These are phyloP conservation scores for Dactylis glomerata DNA, from an alignment of 176 grass and related monocot genomes.

Conservation along the genomic window DNA sequence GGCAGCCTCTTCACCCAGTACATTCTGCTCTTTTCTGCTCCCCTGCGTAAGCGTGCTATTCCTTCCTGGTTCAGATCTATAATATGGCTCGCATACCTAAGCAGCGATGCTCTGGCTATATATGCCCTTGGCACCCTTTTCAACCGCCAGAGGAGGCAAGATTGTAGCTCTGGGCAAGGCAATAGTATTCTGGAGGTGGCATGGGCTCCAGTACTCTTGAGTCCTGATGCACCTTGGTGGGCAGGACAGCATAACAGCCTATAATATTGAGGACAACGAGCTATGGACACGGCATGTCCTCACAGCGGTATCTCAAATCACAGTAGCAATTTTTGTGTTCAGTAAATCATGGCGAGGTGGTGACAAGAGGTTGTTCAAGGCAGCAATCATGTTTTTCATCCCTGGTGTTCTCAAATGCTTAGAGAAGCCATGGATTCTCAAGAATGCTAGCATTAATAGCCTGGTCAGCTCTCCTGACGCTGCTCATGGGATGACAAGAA, in stretches of 20 bases:
- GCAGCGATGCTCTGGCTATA: not conserved
- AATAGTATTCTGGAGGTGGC: not conserved
- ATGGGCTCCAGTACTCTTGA: not conserved
- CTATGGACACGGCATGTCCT: not conserved
- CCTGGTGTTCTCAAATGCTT: not conserved
- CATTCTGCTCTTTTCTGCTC: not conserved
- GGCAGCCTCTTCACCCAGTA: not conserved
- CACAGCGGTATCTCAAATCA: not conserved
- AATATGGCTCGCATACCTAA: not conserved
- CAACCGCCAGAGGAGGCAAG: not conserved
- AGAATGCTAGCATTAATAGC: not conserved
- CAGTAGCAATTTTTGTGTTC: not conserved
- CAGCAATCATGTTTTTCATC: not conserved
- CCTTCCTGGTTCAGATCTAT: not conserved
- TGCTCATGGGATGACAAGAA: not conserved
- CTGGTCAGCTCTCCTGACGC: not conserved
- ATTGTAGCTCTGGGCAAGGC: too few relatives aligned
- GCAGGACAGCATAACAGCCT: not conserved
- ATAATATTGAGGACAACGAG: constrained; percentile 14
- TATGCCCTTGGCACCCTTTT: not conserved
- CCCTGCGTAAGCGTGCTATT: not conserved
- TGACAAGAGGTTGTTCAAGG: not conserved
- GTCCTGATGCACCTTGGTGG: not conserved
- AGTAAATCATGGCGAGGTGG: not conserved
- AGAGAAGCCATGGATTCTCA: not conserved